Base-by-base conservation (phyloP, 352 stramenopile species). In the Globisporangium recalcitrans region DNA sequence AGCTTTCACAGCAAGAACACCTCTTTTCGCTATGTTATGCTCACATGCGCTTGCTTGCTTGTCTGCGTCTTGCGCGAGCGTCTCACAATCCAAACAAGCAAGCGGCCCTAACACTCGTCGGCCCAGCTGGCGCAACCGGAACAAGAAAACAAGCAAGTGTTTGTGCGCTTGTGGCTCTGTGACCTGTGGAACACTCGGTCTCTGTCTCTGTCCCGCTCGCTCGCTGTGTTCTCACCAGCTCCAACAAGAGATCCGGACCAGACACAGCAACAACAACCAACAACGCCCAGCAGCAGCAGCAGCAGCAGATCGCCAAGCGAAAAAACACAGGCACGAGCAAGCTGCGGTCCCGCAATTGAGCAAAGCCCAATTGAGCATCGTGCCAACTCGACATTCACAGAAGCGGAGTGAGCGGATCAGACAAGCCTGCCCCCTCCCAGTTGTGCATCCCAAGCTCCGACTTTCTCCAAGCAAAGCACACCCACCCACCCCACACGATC, bases 51-150 rank as follows among this genome's bases (percentile, higher is more conserved):
- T 27, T 7, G 47, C 47, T 52, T 34, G 27, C 49, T 56, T 19
- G 49, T 31, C 42, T 14, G 49, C 49, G 22, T 40, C 14, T 36
- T 56, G 49, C 49, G 32, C 27, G 4, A 38, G 49, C 26, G 29
- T 29, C 51, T 57, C 51, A 57, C 51, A 57, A 57, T 22, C 32
- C 51, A 57, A 57, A 44, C 29, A n/a, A n/a, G n/a, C n/a, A n/a
- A n/a, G n/a, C n/a, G 51, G 9, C 44, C 9, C 29, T 16, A 42
- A 22, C 29, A n/a, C 21, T 19, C 51, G 31, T 22, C 27, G 27
- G 27, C 26, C 49, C 49, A 56, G 27, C 49, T 56, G 49, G 27
- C 27, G 49, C 27, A 8, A 56, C 27, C 49, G n/a, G 49, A 40
- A 40, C 49, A 56, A 56, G 49, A 40, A 40, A 56, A 56, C 27